phyloP scores from a whole-genome alignment of 1,284 basidiomycete species.

The Ustilago curta region DNA sequence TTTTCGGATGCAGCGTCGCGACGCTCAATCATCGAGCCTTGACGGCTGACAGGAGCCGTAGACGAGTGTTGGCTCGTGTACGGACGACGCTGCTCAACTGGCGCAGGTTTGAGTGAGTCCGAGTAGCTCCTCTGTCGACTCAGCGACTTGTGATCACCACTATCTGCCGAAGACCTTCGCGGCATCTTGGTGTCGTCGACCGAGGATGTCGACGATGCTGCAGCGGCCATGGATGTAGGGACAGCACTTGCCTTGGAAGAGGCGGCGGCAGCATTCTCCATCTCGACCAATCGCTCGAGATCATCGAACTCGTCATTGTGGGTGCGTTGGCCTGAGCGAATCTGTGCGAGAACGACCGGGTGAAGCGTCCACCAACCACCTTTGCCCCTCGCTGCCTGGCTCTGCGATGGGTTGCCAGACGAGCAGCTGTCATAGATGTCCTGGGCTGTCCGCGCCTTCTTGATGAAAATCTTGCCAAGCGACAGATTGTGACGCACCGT shows the following conservation, averaged over 20 bases:
- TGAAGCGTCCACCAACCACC: constrained; percentile 62
- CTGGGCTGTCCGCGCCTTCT: constrained; percentile 56
- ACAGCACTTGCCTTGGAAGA: neutral
- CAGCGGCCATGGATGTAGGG: constrained; percentile 9
- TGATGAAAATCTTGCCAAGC: constrained; percentile 62
- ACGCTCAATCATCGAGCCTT: constrained; percentile 15
- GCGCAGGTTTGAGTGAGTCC: constrained; percentile 37
- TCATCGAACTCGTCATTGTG: constrained; percentile 52
- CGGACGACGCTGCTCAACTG: constrained; percentile 20
- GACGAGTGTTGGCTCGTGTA: constrained; percentile 15
- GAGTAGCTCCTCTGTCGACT: constrained; percentile 52
- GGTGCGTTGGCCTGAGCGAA: constrained; percentile 42
- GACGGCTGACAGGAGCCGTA: constrained; percentile 38
- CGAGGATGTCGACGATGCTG: constrained; percentile 13
- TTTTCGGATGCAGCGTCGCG: constrained; percentile 4
- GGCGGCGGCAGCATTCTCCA: constrained; percentile 39
- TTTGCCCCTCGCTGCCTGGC: constrained; percentile 57
- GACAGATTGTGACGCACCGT: constrained; percentile 64
- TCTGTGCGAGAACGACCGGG: constrained; percentile 41
- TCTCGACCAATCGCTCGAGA: constrained; percentile 45
- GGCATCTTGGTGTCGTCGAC: constrained; percentile 2
- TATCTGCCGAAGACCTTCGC: constrained; percentile 11
- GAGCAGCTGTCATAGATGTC: constrained; percentile 59
- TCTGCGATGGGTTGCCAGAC: constrained; percentile 52
- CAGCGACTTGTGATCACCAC: constrained; percentile 15